Percentiles rank a stretch among this genome's conserved stretches.
These are phyloP conservation scores for Asterionellopsis glacialis DNA, from an alignment of 108 stramenopile species.

Conservation along the genomic window DNA sequence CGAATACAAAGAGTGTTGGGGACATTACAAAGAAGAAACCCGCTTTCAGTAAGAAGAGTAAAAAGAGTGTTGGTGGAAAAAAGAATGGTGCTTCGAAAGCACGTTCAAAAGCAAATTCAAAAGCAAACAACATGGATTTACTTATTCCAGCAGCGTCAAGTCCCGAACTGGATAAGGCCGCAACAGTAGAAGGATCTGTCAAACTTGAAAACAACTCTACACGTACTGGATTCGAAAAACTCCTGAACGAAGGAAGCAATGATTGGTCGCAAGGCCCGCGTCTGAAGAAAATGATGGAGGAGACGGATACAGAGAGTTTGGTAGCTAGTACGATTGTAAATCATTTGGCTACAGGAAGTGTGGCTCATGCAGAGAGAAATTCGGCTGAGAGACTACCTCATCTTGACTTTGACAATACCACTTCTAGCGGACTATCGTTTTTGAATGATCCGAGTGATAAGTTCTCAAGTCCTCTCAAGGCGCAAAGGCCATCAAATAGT, in stretches of 20 bases:
- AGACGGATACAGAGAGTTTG: slow-evolving; percentile 17
- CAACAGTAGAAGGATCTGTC: too few species aligned
- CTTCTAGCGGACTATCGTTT: slow-evolving; percentile 16
- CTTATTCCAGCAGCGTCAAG: too few species aligned
- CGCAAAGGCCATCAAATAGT: slow-evolving; percentile 1
- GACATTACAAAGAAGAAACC: too few species aligned
- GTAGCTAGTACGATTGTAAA: background rate
- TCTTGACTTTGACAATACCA: background rate
- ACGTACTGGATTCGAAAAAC: slow-evolving; percentile 14
- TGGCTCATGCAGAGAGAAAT: background rate
- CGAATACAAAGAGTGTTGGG: too few species aligned
- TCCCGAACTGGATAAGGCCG: too few species aligned
- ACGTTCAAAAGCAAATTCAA: too few species aligned
- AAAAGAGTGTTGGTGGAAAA: too few species aligned
- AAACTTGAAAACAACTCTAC: background rate
- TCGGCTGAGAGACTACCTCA: background rate
- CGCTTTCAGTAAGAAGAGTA: too few species aligned
- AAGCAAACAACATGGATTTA: too few species aligned
- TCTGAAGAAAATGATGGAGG: slow-evolving; percentile 34
- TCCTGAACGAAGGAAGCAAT: slow-evolving; percentile 1
- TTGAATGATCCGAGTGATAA: slow-evolving; percentile 6
- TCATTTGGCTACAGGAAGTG: slow-evolving; percentile 2
- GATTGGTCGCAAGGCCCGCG: slow-evolving; percentile 40
- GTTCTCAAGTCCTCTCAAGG: background rate
- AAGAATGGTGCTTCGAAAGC: too few species aligned